Evolutionary conservation across 306 rosid species (phyloP).

Genomic region (Abrus precatorius): DNA sequence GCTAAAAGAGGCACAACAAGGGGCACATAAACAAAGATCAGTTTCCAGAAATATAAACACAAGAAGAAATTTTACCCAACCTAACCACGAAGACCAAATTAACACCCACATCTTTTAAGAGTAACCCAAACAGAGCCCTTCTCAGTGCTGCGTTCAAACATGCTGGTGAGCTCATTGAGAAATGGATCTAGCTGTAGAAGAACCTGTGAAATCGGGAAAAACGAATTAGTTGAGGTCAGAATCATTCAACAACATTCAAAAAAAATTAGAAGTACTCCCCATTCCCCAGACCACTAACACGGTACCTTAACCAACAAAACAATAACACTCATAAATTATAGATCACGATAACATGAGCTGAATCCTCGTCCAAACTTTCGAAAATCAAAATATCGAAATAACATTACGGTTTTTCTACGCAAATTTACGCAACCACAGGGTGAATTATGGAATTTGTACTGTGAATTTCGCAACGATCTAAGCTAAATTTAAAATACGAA

Average conservation of each 20-base stretch:
- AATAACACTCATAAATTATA: neutral
- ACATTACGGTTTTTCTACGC: neutral
- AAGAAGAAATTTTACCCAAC: neutral
- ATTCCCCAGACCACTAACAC: neutral
- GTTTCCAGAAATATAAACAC: constrained; percentile 25
- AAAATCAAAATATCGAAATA: neutral
- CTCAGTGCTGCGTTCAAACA: constrained; percentile 84
- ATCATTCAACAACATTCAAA: constrained; percentile 4
- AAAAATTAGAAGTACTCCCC: neutral
- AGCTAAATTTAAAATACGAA: neutral
- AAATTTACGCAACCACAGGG: neutral
- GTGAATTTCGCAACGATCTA: neutral
- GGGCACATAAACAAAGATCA: constrained; percentile 28
- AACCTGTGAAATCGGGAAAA: constrained; percentile 62
- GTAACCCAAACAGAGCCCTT: constrained; percentile 98
- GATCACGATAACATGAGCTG: constrained; percentile 21
- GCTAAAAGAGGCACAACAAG: constrained; percentile 56
- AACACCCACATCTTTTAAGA: constrained; percentile 82
- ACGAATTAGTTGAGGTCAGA: neutral
- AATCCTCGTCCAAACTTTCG: neutral
- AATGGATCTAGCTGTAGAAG: constrained; percentile 87
- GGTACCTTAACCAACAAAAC: constrained; percentile 4
- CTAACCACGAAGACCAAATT: neutral
- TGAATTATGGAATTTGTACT: neutral
- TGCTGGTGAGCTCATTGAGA: constrained; percentile 95